A percentile compares a stretch with the other conserved stretches of the same genome.
Conservation (phyloP, 2,329 filamentous ascomycete genomes). For the Botrytis tulipae region DNA sequence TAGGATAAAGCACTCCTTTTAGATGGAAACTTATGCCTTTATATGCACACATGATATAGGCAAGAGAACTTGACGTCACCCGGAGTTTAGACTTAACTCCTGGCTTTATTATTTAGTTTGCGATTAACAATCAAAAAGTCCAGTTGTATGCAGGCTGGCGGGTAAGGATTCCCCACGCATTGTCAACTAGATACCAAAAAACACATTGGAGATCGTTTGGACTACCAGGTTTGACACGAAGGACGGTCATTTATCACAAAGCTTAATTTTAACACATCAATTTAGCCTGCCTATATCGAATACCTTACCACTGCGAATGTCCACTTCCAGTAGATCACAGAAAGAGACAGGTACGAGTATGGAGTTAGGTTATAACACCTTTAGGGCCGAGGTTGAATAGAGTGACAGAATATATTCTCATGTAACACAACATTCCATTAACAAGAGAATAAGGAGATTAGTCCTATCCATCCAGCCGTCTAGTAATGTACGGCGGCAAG, state of each 20-base stretch:
- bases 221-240: background rate
- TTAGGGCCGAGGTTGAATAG: background rate
- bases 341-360: background rate
- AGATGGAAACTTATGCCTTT: background rate
- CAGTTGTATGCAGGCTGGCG: background rate
- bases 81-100: constrained; percentile 8
- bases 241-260: accelerated
- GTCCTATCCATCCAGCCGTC: background rate
- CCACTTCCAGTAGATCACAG: background rate
- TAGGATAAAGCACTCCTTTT: background rate
- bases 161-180: background rate
- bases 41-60: background rate
- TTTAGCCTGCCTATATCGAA: background rate
- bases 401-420: background rate
- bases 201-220: background rate
- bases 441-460: background rate
- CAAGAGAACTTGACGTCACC: background rate
- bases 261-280: background rate
- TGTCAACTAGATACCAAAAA: background rate
- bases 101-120: background rate
- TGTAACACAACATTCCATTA: background rate
- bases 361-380: background rate
- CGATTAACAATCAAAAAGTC: background rate
- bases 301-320: background rate
- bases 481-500: background rate